phyloP scores from a whole-genome alignment of 2,329 filamentous ascomycete genomes.

The Xylariaceae sp. region DNA sequence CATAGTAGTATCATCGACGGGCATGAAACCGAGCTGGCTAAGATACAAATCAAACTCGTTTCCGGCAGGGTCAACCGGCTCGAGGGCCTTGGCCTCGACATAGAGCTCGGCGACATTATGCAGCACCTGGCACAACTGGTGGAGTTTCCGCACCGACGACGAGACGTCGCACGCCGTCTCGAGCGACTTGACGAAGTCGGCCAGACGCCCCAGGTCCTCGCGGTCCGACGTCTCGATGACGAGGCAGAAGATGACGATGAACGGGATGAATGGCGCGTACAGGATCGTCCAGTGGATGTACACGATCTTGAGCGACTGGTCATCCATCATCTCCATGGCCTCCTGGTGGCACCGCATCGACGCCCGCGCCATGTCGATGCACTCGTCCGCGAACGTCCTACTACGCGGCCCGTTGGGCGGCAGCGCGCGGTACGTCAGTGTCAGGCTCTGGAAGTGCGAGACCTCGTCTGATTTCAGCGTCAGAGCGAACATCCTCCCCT shows the following conservation, averaged over 20 bases:
- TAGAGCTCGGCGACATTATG: conserved; percentile 65
- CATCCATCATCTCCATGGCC: conserved; percentile 48
- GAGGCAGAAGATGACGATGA: conserved; percentile 60
- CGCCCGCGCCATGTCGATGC: conserved; percentile 50
- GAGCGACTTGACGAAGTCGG: conserved; percentile 58
- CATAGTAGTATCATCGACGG: conserved; percentile 27
- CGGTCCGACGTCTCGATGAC: conserved; percentile 54
- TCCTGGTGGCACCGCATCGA: conserved; percentile 51
- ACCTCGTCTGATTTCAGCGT: conserved; percentile 51
- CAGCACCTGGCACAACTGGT: conserved; percentile 64
- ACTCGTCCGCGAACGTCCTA: conserved; percentile 50
- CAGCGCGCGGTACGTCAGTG: conserved; percentile 52
- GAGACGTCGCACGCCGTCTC: conserved; percentile 54
- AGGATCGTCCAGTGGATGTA: conserved; percentile 56
- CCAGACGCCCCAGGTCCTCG: conserved; percentile 54
- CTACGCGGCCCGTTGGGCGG: conserved; percentile 40
- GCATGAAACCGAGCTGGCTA: conserved; percentile 45
- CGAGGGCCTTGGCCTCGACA: conserved; percentile 58
- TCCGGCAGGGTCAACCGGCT: conserved; percentile 35
- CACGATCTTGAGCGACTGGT: conserved; percentile 47
- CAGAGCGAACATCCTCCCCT: conserved; percentile 43
- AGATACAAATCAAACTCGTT: conserved; percentile 45
- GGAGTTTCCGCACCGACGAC: conserved; percentile 59
- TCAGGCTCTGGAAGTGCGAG: conserved; percentile 49
- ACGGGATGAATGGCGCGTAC: conserved; percentile 60